Evolutionary conservation across 2,329 filamentous ascomycete species (phyloP), one percentile per base, ranked within the genome.

Genomic region (Microsporum ferrugineum): DNA sequence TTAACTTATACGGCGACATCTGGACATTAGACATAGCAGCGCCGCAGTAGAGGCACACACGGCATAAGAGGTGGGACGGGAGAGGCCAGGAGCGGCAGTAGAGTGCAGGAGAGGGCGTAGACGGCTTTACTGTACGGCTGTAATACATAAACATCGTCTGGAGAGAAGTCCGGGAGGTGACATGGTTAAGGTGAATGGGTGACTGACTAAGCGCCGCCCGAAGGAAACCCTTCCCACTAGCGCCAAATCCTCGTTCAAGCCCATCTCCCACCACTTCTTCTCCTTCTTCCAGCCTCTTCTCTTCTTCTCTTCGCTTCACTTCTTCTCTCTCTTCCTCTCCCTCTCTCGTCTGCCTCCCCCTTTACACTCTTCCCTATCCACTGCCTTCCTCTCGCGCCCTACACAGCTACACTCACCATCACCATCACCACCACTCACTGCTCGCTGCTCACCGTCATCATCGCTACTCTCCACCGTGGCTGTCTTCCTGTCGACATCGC

Each of bases 201-300:
- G 55, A 39, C 33, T 57, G 55, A 57, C 55, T 38, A 57, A 53
- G 49, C 49, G 29, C 43, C 23, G 43, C 43, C 49, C 17, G 1
- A 23, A 23, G 49, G 27, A 23, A 34, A 60, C 65, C 65, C 64
- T 66, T 65, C 63, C 65, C 65, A 66, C 65, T 66, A 65, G 64
- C 64, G 63, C 62, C 62, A 60, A 62, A 59, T 62, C 60, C 62
- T 59, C 63, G 59, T 58, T 64, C 64, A 57, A 60, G 57, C 64
- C 63, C 60, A 59, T 45, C 14, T 60, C 41, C 60, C 58, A 34
- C 45, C 59, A 57, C 63, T 60, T 36, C 57, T 47, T 31, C 60
- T 39, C 59, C 60, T 51, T 27, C 61, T 57, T 34, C 34, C 59
- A 61, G 56, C 53, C 61, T 60, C 56, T 53, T 63, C 58, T 61